Percentiles rank a stretch among this genome's conserved stretches.
Evolutionary conservation across 78 protist genomes (phyloP).

Genomic region (Dictyostelium brefeldianum): DNA sequence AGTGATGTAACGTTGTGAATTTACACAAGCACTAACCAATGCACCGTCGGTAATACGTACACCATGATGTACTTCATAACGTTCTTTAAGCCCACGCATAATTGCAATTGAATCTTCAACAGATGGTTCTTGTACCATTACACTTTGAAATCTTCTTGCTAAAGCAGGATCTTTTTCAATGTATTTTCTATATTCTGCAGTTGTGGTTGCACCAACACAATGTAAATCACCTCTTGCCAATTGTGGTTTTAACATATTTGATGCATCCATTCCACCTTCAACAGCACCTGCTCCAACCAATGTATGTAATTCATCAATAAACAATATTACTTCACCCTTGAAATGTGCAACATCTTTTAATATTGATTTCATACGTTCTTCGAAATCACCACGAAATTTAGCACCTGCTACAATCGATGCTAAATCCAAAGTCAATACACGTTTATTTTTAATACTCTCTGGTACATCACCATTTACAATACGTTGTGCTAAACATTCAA

Average conservation of each 20-base stretch:
- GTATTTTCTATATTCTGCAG: constrained; percentile 96
- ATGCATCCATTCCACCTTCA: constrained; percentile 99
- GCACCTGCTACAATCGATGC: constrained; percentile 99
- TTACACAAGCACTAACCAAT: constrained; percentile 95
- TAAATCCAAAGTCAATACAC: constrained; percentile 96
- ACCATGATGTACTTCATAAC: constrained; percentile 97
- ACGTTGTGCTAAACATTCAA: constrained; percentile 99
- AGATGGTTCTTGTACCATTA: constrained; percentile 96
- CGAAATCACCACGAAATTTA: constrained; percentile 99
- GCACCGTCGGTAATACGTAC: constrained; percentile 97
- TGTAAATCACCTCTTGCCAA: constrained; percentile 99
- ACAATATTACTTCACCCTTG: constrained; percentile 94
- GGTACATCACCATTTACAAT: constrained; percentile 98
- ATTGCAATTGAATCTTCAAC: constrained; percentile 96
- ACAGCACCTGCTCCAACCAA: constrained; percentile 98
- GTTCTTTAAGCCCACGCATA: constrained; percentile 96
- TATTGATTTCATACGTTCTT: constrained; percentile 98
- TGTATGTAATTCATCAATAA: constrained; percentile 99
- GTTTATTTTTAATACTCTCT: constrained; percentile 82
- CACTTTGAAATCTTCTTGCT: constrained; percentile 97
- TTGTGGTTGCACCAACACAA: constrained; percentile 99
- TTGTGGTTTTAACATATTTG: constrained; percentile 98
- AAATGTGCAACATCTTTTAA: constrained; percentile 93
- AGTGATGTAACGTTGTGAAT: constrained; percentile 95
- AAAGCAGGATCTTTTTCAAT: constrained; percentile 99